These are phyloP conservation scores for Sinapis alba DNA, from an alignment of 441 rosid genomes.

Conservation along the genomic window DNA sequence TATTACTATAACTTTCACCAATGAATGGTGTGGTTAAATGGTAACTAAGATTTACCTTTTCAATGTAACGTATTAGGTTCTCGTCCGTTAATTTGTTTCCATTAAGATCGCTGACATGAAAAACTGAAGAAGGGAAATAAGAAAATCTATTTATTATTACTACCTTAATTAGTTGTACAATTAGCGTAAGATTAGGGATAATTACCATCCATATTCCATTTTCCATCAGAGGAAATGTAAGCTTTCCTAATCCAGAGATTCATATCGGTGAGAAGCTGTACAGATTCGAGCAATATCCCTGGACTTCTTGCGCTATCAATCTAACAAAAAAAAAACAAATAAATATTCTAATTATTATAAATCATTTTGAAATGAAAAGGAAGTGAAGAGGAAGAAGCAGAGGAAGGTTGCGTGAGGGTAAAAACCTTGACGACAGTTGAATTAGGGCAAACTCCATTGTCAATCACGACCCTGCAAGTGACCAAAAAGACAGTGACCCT, in stretches of 20 bases:
- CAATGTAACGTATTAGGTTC: constrained; percentile 77
- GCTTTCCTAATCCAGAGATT: constrained; percentile 15
- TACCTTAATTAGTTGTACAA: not conserved
- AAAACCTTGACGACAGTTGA: constrained; percentile 86
- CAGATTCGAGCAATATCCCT: not conserved
- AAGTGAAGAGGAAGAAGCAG: constrained; percentile 3
- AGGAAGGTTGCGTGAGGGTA: constrained; percentile 43
- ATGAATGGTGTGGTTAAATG: not conserved
- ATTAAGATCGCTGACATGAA: constrained; percentile 78
- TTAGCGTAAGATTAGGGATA: constrained; percentile 31
- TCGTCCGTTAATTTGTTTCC: constrained; percentile 82
- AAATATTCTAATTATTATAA: not conserved
- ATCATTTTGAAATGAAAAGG: constrained; percentile 12
- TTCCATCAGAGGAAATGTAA: constrained; percentile 15
- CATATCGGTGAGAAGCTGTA: constrained; percentile 5
- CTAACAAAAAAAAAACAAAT: constrained; percentile 33
- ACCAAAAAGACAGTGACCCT: constrained; percentile 40
- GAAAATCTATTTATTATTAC: not conserved
- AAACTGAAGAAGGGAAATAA: constrained; percentile 51
- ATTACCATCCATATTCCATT: constrained; percentile 17
- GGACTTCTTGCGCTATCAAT: constrained; percentile 34
- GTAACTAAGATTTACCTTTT: constrained; percentile 60
- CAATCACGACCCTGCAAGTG: constrained; percentile 82
- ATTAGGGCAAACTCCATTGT: constrained; percentile 81
- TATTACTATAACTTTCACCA: not conserved